Base-by-base conservation (phyloP, 805 yeast species). In the Sungouiozyma ichnusensis region DNA sequence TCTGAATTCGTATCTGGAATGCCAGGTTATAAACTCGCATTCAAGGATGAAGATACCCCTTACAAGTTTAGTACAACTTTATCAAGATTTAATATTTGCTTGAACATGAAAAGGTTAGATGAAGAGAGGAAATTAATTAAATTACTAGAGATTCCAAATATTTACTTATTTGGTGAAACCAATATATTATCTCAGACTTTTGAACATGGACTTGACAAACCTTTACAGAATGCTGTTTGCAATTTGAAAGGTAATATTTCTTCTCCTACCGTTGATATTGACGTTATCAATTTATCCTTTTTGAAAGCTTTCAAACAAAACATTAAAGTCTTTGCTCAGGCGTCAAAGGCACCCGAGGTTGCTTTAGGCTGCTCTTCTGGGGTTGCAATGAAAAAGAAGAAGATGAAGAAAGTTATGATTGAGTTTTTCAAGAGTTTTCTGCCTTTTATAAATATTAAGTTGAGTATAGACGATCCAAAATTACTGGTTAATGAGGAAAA, bases 21-120 rank as follows among this genome's bases (percentile, higher is more conserved):
- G 37, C 72, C 77, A 2, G 78, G 79, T 2, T 74, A 60, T 47
- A 74, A 73, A 34, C 49, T 74, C 11, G 44, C 60, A 15, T 74
- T 65, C 42, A 54, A 55, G 3, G 60, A 62, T 27, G 54, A 58
- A 3, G 77, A 73, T 42, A 59, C 55, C 16, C 78, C 79, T 1
- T 51, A 65, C 19, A 69, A 67, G 38, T 42, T 63, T 20, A 57
- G 66, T 9, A 32, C 60, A 7, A 64, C 69, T 7, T 39, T 69
- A n/a, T 60, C 72, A 15, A 65, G 68, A 14, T 45, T 67, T 1
- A 59, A 61, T 2, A 34, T 68, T 4, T 47, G 53, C 2, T 43
- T 66, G 46, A 55, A 56, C 31, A 53, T 63, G 31, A 46, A 47
- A 8, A 47, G 49, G 3, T 42, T 46, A 5, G 46, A 42, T 14